A percentile compares a stretch with the other conserved stretches of the same genome.
Evolutionary conservation across 225 moss, liverwort and hornwort genomes (phyloP).

Genomic region (Anthoceros angustus): DNA sequence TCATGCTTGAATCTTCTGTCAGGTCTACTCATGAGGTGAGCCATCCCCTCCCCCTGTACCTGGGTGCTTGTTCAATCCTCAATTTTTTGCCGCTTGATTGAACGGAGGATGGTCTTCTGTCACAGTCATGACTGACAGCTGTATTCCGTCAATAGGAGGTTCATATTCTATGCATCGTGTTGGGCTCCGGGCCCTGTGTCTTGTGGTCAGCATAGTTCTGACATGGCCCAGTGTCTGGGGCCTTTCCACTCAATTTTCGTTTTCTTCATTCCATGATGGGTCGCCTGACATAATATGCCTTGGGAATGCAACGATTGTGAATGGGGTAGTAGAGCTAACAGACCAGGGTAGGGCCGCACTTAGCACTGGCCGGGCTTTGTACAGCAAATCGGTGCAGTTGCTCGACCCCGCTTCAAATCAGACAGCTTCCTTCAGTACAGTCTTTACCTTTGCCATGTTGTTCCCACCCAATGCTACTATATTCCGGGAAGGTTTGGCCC

Average conservation of each 20-base stretch:
- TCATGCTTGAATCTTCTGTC: too few species aligned
- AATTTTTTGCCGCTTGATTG: too few species aligned
- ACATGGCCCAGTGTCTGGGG: neutral
- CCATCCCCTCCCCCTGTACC: too few species aligned
- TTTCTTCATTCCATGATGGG: neutral
- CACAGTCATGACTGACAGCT: too few species aligned
- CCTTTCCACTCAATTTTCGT: neutral
- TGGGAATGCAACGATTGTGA: neutral
- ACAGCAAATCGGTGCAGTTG: neutral
- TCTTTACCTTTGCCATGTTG: neutral
- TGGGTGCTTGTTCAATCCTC: too few species aligned
- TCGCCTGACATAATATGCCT: neutral
- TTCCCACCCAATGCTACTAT: neutral
- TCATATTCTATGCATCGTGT: neutral
- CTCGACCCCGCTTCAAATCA: neutral
- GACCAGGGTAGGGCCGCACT: neutral
- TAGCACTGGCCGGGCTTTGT: slow-evolving; percentile 4
- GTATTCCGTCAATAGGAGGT: neutral
- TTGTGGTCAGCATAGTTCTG: neutral
- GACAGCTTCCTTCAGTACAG: neutral
- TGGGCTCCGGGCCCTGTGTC: neutral
- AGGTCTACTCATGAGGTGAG: too few species aligned
- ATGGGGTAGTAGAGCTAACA: neutral
- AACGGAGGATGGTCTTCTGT: too few species aligned
- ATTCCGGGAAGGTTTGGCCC: neutral